These are phyloP conservation scores for Suillus alpinus DNA, from an alignment of 768 basidiomycete species.

Conservation along the genomic window DNA sequence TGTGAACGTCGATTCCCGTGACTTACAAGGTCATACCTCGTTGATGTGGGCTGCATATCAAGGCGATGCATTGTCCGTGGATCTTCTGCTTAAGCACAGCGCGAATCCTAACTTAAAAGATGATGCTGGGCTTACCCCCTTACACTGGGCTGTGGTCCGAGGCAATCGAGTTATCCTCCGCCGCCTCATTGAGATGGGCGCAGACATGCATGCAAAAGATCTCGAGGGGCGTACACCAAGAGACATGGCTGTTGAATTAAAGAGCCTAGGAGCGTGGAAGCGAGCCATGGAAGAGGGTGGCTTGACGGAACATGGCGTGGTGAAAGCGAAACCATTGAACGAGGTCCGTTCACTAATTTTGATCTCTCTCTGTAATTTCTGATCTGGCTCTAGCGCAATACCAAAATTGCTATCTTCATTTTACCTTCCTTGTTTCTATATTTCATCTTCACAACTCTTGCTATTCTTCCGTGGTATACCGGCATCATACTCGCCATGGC, in stretches of 20 bases:
- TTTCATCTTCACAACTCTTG: conserved; percentile 80
- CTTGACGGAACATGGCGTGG: conserved; percentile 70
- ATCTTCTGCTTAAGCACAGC: conserved; percentile 83
- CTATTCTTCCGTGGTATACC: conserved; percentile 87
- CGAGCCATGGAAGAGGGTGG: conserved; percentile 87
- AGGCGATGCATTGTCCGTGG: conserved; percentile 93
- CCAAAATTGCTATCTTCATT: conserved; percentile 73
- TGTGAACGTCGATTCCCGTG: conserved; percentile 85
- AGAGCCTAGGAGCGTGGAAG: conserved; percentile 87
- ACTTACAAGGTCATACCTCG: conserved; percentile 89
- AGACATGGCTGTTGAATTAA: conserved; percentile 94
- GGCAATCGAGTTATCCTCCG: conserved; percentile 89
- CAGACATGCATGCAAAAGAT: conserved; percentile 78
- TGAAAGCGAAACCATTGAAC: conserved; percentile 63
- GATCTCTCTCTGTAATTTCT: conserved; percentile 1
- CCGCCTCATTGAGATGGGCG: conserved; percentile 81
- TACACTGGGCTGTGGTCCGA: conserved; percentile 97
- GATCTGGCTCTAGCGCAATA: conserved; percentile 58
- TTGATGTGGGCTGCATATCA: conserved; percentile 99
- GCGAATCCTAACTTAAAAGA: conserved; percentile 78
- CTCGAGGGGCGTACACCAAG: conserved; percentile 81
- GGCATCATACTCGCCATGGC: conserved; percentile 79
- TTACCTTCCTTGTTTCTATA: conserved; percentile 79
- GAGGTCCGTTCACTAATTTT: conserved; percentile 48
- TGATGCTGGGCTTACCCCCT: conserved; percentile 77